These are phyloP conservation scores for Psophocarpus tetragonolobus DNA, from an alignment of 306 rosid genomes.

Conservation along the genomic window DNA sequence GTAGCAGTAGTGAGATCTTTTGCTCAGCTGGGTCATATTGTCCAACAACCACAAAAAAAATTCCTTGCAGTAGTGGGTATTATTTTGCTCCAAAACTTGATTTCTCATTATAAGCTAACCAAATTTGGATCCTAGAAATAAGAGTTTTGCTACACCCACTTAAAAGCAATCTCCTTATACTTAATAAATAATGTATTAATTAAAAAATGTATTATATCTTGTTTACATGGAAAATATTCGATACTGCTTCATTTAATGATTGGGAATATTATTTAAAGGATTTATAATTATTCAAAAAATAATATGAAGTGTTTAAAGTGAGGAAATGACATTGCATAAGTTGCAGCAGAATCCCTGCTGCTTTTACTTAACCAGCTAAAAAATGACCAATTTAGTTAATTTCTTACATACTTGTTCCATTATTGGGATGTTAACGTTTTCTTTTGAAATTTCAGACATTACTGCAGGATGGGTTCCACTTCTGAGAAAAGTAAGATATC, in stretches of 20 bases:
- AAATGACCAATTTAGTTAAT: background rate
- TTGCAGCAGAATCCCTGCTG: background rate
- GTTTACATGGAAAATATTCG: background rate
- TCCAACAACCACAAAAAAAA: slow-evolving; percentile 67
- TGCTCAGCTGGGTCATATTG: slow-evolving; percentile 92
- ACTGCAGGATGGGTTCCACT: slow-evolving; percentile 92
- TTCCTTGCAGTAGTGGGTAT: slow-evolving; percentile 83
- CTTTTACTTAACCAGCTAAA: background rate
- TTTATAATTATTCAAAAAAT: background rate
- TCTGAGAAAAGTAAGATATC: slow-evolving; percentile 70
- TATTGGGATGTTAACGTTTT: slow-evolving; percentile 28
- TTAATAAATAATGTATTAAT: background rate
- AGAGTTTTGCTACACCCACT: background rate
- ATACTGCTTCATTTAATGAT: background rate
- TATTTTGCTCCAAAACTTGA: slow-evolving; percentile 32
- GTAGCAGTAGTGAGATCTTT: slow-evolving; percentile 70
- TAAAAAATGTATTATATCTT: slow-evolving; percentile 1
- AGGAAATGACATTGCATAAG: background rate
- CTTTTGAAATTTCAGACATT: slow-evolving; percentile 61
- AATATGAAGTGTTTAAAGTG: background rate
- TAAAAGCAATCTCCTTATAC: background rate
- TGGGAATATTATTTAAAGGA: background rate
- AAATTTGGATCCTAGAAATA: slow-evolving; percentile 16
- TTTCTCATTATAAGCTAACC: background rate
- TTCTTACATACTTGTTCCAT: slow-evolving; percentile 7